Evolutionary conservation across 176 grass and related monocot species (phyloP).

Genomic region (Triticum turgidum): DNA sequence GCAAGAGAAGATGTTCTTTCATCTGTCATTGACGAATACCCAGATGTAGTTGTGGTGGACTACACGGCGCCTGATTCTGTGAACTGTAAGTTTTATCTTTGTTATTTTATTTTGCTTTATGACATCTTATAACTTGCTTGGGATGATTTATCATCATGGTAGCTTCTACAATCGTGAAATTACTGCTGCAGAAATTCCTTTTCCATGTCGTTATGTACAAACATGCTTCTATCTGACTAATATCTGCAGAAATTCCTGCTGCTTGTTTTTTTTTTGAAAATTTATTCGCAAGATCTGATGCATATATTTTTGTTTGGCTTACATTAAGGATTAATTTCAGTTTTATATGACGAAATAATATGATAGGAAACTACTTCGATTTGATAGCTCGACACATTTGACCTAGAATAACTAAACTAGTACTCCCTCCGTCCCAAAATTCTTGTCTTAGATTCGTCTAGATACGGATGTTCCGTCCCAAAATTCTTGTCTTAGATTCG

Average conservation of each 20-base stretch:
- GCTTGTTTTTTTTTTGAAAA: not conserved
- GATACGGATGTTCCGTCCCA: no score
- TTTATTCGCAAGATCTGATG: not conserved
- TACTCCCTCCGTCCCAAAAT: no score
- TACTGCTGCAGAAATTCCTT: not conserved
- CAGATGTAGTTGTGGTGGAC: conserved; percentile 85
- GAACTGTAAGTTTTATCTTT: conserved; percentile 61
- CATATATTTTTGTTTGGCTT: not conserved
- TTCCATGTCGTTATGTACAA: not conserved
- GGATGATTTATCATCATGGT: not conserved
- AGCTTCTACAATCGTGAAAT: not conserved
- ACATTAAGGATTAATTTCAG: not conserved
- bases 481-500: no score
- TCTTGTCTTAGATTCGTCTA: no score
- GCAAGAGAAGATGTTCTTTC: conserved; percentile 78
- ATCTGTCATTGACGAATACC: conserved; percentile 57
- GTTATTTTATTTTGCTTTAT: not conserved
- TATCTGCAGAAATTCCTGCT: not conserved
- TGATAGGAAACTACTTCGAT: not conserved
- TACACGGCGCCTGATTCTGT: conserved; percentile 77
- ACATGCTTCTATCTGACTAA: not conserved
- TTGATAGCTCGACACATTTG: not conserved
- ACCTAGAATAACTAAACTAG: conserved; percentile 10
- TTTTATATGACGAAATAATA: not conserved
- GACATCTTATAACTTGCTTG: not conserved